Evolutionary conservation across 805 yeast genomes (phyloP), one percentile per base, ranked within the genome.

Genomic region (Candida krabiensis): DNA sequence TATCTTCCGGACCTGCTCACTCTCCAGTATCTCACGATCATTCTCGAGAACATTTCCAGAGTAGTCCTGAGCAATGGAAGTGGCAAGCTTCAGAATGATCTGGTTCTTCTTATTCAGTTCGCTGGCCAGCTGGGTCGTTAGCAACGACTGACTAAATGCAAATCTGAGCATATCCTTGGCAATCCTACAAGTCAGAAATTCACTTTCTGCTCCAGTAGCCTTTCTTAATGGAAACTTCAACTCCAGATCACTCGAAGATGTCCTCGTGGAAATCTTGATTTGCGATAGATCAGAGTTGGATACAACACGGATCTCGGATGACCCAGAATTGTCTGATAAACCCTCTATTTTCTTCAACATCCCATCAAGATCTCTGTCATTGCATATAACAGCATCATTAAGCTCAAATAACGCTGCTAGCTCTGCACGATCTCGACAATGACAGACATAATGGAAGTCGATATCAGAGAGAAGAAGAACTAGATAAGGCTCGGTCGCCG

Each of bases 71-170:
- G 51, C 49, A 21, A 48, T 47, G 3, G 46, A 41, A 2, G 53
- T 44, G 4, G 54, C 46, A 22, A 52, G 41, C 32, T 50, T 50
- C 13, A 50, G 36, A 5, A 52, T 52, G 29, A 50, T 46, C 35
- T 46, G 52, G 33, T 50, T 50, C 28, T 52, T 52, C 19, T 33
- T 41, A 15, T 36, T 33, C 18, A 52, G 26, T 19, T 52, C 55
- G 5, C 36, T 40, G 2, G 46, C 33, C 7, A 46, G 34, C 18
- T 37, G 33, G 11, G 41, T 7, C 1, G 41, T 22, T 14, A 52
- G 36, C 7, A 13, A 23, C 6, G 51, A 27, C 35, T 47, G 48
- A 14, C 40, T 21, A 25, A 35, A 41, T 19, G 44, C 38, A 18
- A 38, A 37, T 5, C 33, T 42, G 7, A 40, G 31, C 22, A 50